phyloP scores from a whole-genome alignment of 116 monocot species.

The Dioscorea cayenensis region DNA sequence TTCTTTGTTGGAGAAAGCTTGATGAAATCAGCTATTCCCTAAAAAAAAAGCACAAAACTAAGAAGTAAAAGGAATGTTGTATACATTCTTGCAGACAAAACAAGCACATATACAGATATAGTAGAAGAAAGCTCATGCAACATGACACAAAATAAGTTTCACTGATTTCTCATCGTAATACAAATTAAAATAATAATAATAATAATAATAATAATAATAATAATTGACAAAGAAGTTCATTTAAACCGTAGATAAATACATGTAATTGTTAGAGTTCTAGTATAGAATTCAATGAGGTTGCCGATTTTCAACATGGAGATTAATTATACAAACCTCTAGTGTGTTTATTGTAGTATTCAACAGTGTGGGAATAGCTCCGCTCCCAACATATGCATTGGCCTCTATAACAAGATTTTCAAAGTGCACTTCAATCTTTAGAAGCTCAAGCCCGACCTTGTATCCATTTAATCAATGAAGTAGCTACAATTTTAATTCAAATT shows the following conservation, averaged over 20 bases:
- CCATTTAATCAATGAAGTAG: neutral
- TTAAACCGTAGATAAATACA: too few relatives aligned
- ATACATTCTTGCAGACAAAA: neutral
- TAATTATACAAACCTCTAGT: conserved; percentile 27
- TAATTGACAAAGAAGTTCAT: too few relatives aligned
- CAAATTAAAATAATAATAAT: neutral
- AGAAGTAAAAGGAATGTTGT: neutral
- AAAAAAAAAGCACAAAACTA: neutral
- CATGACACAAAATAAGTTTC: too few relatives aligned
- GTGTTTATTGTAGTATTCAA: conserved; percentile 42
- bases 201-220: neutral
- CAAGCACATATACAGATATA: too few relatives aligned
- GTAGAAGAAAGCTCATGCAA: too few relatives aligned
- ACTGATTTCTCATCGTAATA: too few relatives aligned
- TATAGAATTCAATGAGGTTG: neutral
- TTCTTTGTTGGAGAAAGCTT: conserved; percentile 43
- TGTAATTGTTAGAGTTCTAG: neutral
- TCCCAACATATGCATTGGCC: conserved; percentile 28
- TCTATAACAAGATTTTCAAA: conserved; percentile 38
- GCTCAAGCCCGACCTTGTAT: conserved; percentile 48
- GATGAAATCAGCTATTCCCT: conserved; percentile 37
- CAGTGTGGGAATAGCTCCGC: conserved; percentile 55
- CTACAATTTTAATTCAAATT: neutral
- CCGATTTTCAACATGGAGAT: neutral
- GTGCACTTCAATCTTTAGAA: conserved; percentile 53